phyloP scores from a whole-genome alignment of 2,329 filamentous ascomycete genomes.

The Trichoderma atrobrunneum region DNA sequence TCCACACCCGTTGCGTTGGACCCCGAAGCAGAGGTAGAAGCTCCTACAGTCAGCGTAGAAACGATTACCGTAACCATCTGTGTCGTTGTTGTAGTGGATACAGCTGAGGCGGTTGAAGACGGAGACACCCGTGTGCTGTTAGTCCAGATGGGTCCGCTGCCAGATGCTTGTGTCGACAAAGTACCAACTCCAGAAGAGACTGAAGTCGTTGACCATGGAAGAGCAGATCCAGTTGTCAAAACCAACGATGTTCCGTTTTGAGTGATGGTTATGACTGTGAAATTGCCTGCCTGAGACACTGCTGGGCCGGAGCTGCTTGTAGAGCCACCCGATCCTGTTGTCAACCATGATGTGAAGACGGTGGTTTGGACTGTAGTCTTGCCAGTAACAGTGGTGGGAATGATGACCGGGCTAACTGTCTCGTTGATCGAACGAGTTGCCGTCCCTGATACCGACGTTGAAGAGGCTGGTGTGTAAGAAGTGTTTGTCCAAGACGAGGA shows the following conservation, averaged over 20 bases:
- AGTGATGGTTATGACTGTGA: constrained; percentile 16
- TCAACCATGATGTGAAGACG: constrained; percentile 16
- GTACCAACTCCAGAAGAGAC: constrained; percentile 19
- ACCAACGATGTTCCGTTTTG: constrained; percentile 18
- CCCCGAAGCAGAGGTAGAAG: neutral
- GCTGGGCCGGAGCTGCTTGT: neutral
- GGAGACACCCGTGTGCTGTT: constrained; percentile 13
- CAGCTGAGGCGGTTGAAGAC: neutral
- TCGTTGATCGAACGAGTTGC: neutral
- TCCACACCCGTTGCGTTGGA: neutral
- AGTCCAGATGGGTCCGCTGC: constrained; percentile 12
- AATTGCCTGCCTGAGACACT: constrained; percentile 21
- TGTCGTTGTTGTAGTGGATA: constrained; percentile 11
- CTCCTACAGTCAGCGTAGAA: neutral
- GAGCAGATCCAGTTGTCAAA: constrained; percentile 16
- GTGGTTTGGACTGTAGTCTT: constrained; percentile 7
- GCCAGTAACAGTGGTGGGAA: neutral
- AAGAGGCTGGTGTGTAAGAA: neutral
- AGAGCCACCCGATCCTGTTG: neutral
- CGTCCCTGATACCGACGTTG: neutral
- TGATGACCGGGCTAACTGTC: neutral
- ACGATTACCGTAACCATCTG: constrained; percentile 13
- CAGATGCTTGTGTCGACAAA: neutral
- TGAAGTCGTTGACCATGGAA: constrained; percentile 21
- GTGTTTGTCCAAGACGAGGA: constrained; percentile 2